Conservation (phyloP, 306 rosid genomes). For the Castanospermum australe region DNA sequence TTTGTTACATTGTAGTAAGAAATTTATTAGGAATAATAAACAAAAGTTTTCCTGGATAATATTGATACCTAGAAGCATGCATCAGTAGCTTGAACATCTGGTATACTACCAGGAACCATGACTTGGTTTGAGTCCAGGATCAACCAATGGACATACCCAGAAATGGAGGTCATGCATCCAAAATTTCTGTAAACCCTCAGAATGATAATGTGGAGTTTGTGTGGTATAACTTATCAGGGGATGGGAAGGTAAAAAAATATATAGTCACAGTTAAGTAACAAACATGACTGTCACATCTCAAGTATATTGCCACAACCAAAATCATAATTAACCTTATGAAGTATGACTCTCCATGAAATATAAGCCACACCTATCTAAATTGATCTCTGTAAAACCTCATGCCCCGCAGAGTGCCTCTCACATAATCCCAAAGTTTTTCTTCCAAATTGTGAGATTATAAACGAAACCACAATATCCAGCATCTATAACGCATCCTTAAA, state of each 20-base stretch:
- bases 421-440: not conserved
- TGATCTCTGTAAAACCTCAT: not conserved
- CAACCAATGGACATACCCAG: not conserved
- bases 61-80: constrained; percentile 3
- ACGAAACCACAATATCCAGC: not conserved
- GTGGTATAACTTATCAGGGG: not conserved
- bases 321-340: constrained; percentile 4
- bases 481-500: not conserved
- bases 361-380: not conserved
- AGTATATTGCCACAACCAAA: not conserved
- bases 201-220: not conserved
- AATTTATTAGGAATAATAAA: not conserved
- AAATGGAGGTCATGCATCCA: constrained; percentile 11
- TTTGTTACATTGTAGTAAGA: not conserved
- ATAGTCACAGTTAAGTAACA: not conserved
- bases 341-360: not conserved
- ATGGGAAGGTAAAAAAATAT: not conserved
- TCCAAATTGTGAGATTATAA: not conserved
- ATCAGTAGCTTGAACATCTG: not conserved
- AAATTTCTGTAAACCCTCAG: not conserved
- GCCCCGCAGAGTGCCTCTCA: not conserved
- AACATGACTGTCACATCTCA: not conserved
- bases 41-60: not conserved
- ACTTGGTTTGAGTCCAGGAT: not conserved
- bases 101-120: not conserved